Evolutionary conservation across 139 green algal genomes (phyloP), one percentile per base, ranked within the genome.

Genomic region (Astrephomene gubernaculifera): DNA sequence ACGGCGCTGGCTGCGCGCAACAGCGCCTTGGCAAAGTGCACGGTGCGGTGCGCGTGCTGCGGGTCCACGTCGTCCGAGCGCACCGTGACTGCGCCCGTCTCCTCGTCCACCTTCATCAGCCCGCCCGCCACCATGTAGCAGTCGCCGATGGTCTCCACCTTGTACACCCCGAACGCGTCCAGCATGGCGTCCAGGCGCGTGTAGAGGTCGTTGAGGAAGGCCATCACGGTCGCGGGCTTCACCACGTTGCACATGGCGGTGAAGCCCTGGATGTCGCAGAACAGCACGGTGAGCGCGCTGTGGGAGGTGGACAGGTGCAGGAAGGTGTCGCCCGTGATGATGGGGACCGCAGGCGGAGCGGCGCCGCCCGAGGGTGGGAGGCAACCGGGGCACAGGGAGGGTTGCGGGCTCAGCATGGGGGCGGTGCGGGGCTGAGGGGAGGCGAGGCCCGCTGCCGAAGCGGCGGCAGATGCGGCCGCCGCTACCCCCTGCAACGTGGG

Each of bases 61-160:
- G 67, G 67, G 38, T 74, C 67, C 14, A 74, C 67, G n/a, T n/a
- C n/a, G n/a, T n/a, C n/a, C n/a, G n/a, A n/a, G n/a, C n/a, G n/a
- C n/a, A n/a, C n/a, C n/a, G n/a, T n/a, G n/a, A n/a, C n/a, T n/a
- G 73, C 73, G 36, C 73, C 73, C 35, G 73, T 81, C 53, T 81
- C 73, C 73, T 81, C 73, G 36, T 81, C 73, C 73, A 81, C 73
- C 52, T 54, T 53, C 73, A 81, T 81, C 52, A 81, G 53, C 22
- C 73, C 73, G 7, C 73, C 73, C 25, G 73, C 73, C 53, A 36
- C 73, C 25, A 81, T 25, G 73, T 81, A 81, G 73, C 73, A 81
- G 75, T 83, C 75, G 39, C 75, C 75, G 19, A 83, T 83, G 75
- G 75, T 83, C 75, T 83, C 75, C 60, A 84, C 78, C 43, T 84